These are phyloP conservation scores for Entophlyctis helioformis DNA, from an alignment of 192 early-diverging fungal genomes.

Conservation along the genomic window DNA sequence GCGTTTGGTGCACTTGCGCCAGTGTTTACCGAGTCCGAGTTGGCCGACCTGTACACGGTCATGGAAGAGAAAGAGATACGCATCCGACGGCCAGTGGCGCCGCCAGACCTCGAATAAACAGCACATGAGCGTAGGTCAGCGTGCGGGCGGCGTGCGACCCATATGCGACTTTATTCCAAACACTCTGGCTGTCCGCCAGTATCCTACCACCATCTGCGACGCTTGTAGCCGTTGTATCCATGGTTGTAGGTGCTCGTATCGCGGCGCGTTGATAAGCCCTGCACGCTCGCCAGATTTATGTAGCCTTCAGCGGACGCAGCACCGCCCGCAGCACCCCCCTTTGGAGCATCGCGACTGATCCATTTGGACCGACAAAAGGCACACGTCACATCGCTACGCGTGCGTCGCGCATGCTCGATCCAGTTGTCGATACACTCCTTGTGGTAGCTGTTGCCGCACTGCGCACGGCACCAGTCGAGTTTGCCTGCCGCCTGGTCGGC, in stretches of 20 bases:
- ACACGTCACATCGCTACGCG: not conserved
- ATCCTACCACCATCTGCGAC: no score
- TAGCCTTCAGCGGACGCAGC: not conserved
- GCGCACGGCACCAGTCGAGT: not conserved
- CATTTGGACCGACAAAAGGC: not conserved
- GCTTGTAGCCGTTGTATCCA: no score
- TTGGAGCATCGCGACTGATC: not conserved
- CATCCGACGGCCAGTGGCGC: no score
- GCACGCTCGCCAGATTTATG: not conserved
- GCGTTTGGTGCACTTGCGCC: conserved; percentile 26
- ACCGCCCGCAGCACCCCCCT: not conserved
- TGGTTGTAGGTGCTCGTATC: no score
- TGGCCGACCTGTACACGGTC: conserved; percentile 32
- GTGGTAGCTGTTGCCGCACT: conserved; percentile 1
- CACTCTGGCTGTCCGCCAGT: no score
- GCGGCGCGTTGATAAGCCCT: not conserved
- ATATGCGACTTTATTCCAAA: no score
- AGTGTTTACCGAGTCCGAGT: conserved; percentile 30
- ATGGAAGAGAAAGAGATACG: conserved; percentile 61
- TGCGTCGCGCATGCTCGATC: not conserved
- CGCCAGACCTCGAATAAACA: no score
- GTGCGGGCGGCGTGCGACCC: no score
- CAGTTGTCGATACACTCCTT: not conserved
- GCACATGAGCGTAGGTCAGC: no score
- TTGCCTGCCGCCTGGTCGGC: not conserved